Conservation (phyloP, 257 asterid genomes). For the Salvia rosmarinus region DNA sequence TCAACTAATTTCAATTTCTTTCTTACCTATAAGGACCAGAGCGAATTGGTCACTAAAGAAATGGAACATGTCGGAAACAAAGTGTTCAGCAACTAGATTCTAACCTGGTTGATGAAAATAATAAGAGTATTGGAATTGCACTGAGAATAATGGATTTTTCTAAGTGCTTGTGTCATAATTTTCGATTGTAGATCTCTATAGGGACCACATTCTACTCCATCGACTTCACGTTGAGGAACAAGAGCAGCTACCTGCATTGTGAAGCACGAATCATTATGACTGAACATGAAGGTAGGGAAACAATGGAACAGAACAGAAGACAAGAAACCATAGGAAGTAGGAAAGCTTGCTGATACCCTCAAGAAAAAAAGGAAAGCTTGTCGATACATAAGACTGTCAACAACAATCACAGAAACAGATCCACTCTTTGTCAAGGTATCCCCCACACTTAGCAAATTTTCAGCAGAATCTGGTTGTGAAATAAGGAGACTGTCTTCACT, state of each 20-base stretch:
- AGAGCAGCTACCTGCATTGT: constrained; percentile 95
- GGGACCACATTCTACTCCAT: constrained; percentile 51
- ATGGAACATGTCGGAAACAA: constrained; percentile 2
- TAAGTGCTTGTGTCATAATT: constrained; percentile 87
- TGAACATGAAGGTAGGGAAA: background rate
- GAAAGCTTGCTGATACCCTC: constrained; percentile 13
- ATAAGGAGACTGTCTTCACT: constrained; percentile 78
- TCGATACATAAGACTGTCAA: constrained; percentile 86
- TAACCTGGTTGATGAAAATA: constrained; percentile 89
- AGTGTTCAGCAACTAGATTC: constrained; percentile 32
- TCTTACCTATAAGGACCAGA: constrained; percentile 57
- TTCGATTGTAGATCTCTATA: constrained; percentile 57
- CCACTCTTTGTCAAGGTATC: constrained; percentile 93
- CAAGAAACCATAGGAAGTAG: constrained; percentile 12
- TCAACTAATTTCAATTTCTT: constrained; percentile 49
- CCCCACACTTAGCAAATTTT: constrained; percentile 84
- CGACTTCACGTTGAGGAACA: constrained; percentile 80
- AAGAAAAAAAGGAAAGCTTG: no score
- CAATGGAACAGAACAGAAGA: background rate
- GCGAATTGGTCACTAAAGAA: constrained; percentile 21
- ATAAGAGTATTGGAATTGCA: constrained; percentile 86
- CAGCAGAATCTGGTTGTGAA: constrained; percentile 98
- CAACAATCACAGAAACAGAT: constrained; percentile 81
- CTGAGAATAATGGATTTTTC: constrained; percentile 79
- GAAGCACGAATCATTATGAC: constrained; percentile 22